A percentile compares a stretch with the other conserved stretches of the same genome.
phyloP scores from a whole-genome alignment of 768 basidiomycete species.

The Trametes cinnabarina region DNA sequence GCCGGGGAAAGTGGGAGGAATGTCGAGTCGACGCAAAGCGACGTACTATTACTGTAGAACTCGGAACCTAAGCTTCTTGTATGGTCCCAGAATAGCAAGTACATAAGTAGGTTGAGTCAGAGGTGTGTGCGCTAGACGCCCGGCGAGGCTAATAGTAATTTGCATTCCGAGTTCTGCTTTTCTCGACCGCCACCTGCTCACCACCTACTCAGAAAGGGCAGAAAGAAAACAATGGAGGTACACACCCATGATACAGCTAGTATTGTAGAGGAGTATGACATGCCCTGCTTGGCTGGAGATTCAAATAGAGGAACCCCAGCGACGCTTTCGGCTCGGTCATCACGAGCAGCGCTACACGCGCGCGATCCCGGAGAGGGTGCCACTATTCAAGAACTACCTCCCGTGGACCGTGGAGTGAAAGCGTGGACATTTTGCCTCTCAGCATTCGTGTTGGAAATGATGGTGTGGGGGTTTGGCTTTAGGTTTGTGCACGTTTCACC shows the following conservation, averaged over 20 bases:
- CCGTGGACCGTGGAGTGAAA: slow-evolving; percentile 19
- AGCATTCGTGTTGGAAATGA: slow-evolving; percentile 20
- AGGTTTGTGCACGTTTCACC: slow-evolving; percentile 11
- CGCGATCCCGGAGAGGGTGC: slow-evolving; percentile 5
- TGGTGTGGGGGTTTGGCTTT: slow-evolving; percentile 26
- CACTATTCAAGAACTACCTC: slow-evolving; percentile 21
- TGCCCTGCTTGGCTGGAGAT: neutral
- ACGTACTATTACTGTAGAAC: too few species aligned
- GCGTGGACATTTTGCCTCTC: slow-evolving; percentile 25
- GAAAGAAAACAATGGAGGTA: neutral
- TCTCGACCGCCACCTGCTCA: neutral
- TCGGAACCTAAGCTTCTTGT: neutral
- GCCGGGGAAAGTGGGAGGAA: too few species aligned
- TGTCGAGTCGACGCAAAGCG: too few species aligned
- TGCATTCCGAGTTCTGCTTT: neutral
- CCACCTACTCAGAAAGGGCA: neutral
- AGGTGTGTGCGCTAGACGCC: neutral
- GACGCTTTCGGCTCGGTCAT: slow-evolving; percentile 7
- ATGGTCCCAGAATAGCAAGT: neutral
- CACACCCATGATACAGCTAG: neutral
- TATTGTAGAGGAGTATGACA: neutral
- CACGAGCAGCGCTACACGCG: slow-evolving; percentile 5
- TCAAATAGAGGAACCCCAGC: neutral
- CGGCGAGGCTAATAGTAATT: too few species aligned
- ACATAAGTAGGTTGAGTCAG: slow-evolving; percentile 1